These are phyloP conservation scores for Acacia crassicarpa DNA, from an alignment of 306 rosid genomes.

Conservation along the genomic window DNA sequence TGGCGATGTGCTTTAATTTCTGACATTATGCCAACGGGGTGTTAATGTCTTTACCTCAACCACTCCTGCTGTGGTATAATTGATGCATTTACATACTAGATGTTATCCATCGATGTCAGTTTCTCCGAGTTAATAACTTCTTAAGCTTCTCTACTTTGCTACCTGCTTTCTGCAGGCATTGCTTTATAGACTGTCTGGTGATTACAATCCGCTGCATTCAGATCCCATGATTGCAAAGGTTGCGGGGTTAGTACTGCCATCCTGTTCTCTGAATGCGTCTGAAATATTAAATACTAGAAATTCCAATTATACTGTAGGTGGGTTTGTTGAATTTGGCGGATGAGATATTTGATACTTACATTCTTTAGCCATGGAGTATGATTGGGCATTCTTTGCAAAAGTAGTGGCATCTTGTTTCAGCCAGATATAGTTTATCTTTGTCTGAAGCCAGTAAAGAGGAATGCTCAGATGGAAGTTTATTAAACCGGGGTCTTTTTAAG, in stretches of 20 bases:
- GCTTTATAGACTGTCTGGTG: slow-evolving; percentile 87
- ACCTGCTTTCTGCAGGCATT: slow-evolving; percentile 72
- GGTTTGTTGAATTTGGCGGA: slow-evolving; percentile 19
- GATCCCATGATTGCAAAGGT: slow-evolving; percentile 78
- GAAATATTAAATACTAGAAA: slow-evolving; percentile 20
- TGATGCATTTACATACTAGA: background rate
- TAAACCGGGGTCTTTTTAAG: background rate
- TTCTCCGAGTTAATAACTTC: background rate
- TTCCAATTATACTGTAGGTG: slow-evolving; percentile 16
- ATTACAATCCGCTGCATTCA: slow-evolving; percentile 91
- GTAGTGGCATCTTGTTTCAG: background rate
- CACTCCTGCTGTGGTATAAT: background rate
- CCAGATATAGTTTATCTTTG: background rate
- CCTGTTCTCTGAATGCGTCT: slow-evolving; percentile 16
- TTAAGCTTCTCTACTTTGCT: background rate
- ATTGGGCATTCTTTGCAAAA: background rate
- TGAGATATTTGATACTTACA: slow-evolving; percentile 21
- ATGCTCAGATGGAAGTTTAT: background rate
- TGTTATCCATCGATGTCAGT: background rate
- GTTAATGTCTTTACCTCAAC: slow-evolving; percentile 1
- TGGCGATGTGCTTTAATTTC: background rate
- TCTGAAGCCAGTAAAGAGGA: slow-evolving; percentile 16
- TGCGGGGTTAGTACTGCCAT: slow-evolving; percentile 78
- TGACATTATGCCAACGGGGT: background rate
- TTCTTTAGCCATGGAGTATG: slow-evolving; percentile 7